phyloP scores from a whole-genome alignment of 2,329 filamentous ascomycete species.

The Ophiostoma piceae region DNA sequence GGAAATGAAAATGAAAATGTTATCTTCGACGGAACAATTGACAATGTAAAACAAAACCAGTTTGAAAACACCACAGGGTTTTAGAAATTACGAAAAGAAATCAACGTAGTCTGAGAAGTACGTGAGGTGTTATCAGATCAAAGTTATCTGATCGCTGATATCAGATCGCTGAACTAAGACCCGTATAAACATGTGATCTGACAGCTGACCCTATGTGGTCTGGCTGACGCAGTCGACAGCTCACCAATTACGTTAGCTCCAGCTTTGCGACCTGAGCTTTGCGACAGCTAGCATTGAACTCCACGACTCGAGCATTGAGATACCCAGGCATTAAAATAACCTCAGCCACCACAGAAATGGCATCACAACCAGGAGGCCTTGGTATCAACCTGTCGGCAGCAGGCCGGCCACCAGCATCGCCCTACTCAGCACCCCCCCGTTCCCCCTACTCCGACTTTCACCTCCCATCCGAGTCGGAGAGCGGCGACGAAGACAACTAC shows the following conservation, averaged over 20 bases:
- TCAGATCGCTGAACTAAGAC: not conserved
- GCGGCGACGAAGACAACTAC: constrained; percentile 21
- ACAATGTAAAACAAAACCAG: too few species aligned
- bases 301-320: not conserved
- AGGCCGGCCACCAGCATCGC: constrained; percentile 27
- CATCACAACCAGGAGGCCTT: constrained; percentile 12
- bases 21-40: too few species aligned
- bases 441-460: constrained; percentile 39
- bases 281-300: not conserved
- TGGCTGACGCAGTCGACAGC: not conserved
- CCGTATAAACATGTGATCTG: not conserved
- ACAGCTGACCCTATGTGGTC: not conserved
- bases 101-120: not conserved
- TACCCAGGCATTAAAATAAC: not conserved
- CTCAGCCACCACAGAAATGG: constrained; percentile 13
- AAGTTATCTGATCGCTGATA: constrained; percentile 9
- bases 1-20: too few species aligned
- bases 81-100: too few species aligned
- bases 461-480: constrained; percentile 39
- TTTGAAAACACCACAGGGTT: too few species aligned
- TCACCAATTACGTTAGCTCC: constrained; percentile 10
- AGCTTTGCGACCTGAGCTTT: not conserved
- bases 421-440: constrained; percentile 30
- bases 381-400: not conserved
- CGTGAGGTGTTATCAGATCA: constrained; percentile 9